Percentiles rank a stretch among this genome's conserved stretches.
Evolutionary conservation across 2,329 filamentous ascomycete species (phyloP).

Genomic region (Metarhizium sp.): DNA sequence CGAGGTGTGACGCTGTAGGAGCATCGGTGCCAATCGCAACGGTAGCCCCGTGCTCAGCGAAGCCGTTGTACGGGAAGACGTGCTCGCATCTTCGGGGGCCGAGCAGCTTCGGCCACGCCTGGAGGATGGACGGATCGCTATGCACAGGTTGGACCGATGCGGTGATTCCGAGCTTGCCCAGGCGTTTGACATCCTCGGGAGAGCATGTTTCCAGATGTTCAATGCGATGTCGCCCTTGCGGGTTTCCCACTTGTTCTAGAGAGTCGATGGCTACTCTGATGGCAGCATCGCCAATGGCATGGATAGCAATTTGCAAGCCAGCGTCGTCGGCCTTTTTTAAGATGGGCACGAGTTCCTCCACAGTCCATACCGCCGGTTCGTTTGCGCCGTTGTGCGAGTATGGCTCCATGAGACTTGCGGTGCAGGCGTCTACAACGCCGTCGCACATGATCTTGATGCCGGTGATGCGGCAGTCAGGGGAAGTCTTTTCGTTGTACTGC

Average conservation of each 20-base stretch:
- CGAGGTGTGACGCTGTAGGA: constrained; percentile 45
- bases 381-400: constrained; percentile 21
- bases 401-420: no score
- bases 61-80: constrained; percentile 54
- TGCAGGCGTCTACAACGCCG: no score
- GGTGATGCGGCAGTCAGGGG: no score
- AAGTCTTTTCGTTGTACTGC: no score
- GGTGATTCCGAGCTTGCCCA: constrained; percentile 48
- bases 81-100: constrained; percentile 41
- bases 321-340: constrained; percentile 41
- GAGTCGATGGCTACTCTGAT: constrained; percentile 46
- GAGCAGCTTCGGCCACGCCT: constrained; percentile 48
- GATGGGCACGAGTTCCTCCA: constrained; percentile 35
- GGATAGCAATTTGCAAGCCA: constrained; percentile 50
- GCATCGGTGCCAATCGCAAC: constrained; percentile 47
- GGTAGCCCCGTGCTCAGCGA: constrained; percentile 40
- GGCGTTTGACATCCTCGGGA: constrained; percentile 42
- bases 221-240: constrained; percentile 46
- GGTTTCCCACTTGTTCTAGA: constrained; percentile 28
- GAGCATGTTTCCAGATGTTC: constrained; percentile 54
- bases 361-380: constrained; percentile 42
- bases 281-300: constrained; percentile 54
- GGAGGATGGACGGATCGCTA: constrained; percentile 45
- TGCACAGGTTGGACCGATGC: constrained; percentile 44
- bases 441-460: no score